Percentiles rank a stretch among this genome's conserved stretches.
Evolutionary conservation across 129 eudicot genomes (phyloP).

Genomic region (Chrysanthemum seticuspe): DNA sequence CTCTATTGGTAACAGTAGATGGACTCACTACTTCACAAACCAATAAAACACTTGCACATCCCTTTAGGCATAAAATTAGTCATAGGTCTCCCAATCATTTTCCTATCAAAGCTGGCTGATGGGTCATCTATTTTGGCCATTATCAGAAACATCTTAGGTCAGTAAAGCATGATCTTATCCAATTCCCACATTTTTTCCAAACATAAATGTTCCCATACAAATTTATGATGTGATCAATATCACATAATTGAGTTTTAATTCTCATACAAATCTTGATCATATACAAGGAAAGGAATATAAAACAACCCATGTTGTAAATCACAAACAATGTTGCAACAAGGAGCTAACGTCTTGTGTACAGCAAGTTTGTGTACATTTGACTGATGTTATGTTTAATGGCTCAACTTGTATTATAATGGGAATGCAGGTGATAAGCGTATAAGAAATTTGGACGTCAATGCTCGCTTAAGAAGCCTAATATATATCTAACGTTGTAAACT

Average conservation of each 20-base stretch:
- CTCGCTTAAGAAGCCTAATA: neutral
- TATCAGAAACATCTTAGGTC: slow-evolving; percentile 10
- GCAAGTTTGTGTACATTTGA: no score
- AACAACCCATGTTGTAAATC: no score
- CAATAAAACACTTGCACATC: no score
- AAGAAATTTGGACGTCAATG: neutral
- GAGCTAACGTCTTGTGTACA: no score
- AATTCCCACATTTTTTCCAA: slow-evolving; percentile 1
- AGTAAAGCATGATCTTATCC: slow-evolving; percentile 15
- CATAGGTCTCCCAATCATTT: no score
- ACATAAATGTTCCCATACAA: slow-evolving; percentile 5
- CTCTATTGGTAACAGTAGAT: no score
- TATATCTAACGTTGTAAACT: neutral
- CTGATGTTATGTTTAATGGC: no score
- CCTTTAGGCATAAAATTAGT: no score
- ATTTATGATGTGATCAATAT: slow-evolving; percentile 15
- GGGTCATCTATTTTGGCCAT: slow-evolving; percentile 19
- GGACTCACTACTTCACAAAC: no score
- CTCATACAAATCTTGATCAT: neutral
- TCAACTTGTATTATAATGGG: neutral
- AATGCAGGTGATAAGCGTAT: neutral
- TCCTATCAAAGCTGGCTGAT: slow-evolving; percentile 19
- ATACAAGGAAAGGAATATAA: neutral
- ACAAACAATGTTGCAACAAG: no score
- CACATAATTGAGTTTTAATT: neutral